Percentiles rank a stretch among this genome's conserved stretches.
Evolutionary conservation across 768 basidiomycete species (phyloP).

Genomic region (Pisolithus marmoratus): DNA sequence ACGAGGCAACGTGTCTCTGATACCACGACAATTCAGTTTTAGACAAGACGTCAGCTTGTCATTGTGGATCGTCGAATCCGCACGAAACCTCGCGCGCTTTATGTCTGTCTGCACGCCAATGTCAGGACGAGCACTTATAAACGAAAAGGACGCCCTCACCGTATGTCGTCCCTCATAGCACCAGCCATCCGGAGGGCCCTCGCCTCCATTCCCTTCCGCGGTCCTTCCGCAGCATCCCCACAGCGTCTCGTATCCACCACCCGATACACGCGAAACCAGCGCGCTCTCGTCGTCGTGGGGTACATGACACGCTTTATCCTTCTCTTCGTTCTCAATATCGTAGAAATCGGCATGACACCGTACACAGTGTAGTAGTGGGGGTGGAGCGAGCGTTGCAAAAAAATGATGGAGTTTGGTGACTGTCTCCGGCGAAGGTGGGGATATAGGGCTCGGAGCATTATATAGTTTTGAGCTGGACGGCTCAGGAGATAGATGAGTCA

Average conservation of each 20-base stretch:
- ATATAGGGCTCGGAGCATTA: conserved; percentile 7
- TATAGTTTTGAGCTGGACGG: conserved; percentile 5
- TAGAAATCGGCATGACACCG: conserved; percentile 69
- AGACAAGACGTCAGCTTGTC: conserved; percentile 67
- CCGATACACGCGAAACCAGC: conserved; percentile 55
- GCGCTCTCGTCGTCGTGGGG: conserved; percentile 81
- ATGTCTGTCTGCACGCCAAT: conserved; percentile 47
- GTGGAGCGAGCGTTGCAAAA: conserved; percentile 57
- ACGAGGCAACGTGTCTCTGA: conserved; percentile 16
- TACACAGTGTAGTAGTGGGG: conserved; percentile 66
- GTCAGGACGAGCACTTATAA: not conserved
- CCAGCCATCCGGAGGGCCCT: conserved; percentile 83
- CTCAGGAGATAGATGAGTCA: conserved; percentile 32
- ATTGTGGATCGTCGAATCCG: conserved; percentile 58
- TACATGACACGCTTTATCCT: conserved; percentile 62
- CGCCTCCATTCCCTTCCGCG: conserved; percentile 71
- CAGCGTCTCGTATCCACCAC: conserved; percentile 43
- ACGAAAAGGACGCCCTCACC: conserved; percentile 19
- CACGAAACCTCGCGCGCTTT: conserved; percentile 74
- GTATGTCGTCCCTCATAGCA: conserved; percentile 83
- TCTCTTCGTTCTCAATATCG: conserved; percentile 59
- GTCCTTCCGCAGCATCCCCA: conserved; percentile 73
- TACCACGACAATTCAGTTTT: conserved; percentile 48
- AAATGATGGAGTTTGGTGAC: conserved; percentile 49
- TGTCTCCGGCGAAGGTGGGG: conserved; percentile 30